Percentiles rank a stretch among this genome's conserved stretches.
These are phyloP conservation scores for Teunomyces stri DNA, from an alignment of 805 yeast species.

Conservation along the genomic window DNA sequence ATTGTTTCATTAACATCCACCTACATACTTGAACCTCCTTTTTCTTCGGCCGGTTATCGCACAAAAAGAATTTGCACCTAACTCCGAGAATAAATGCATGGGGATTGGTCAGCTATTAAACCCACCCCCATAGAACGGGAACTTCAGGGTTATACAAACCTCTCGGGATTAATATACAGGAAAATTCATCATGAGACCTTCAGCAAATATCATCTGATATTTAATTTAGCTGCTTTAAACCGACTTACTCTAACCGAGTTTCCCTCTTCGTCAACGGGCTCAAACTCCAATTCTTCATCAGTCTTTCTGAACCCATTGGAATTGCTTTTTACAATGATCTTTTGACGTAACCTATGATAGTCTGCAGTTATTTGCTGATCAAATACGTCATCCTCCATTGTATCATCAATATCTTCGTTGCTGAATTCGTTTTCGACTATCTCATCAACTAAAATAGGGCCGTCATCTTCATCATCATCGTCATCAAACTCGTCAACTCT, in stretches of 20 bases:
- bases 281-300: conserved; percentile 54
- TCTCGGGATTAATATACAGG: background rate
- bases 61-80: conserved; percentile 1
- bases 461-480: conserved; percentile 36
- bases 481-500: conserved; percentile 24
- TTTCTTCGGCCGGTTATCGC: background rate
- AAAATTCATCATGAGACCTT: background rate
- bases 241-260: conserved; percentile 60
- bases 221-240: conserved; percentile 56
- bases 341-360: conserved; percentile 55
- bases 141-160: background rate
- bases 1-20: background rate
- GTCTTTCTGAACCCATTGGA: conserved; percentile 41
- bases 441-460: conserved; percentile 39
- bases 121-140: background rate
- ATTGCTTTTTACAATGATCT: conserved; percentile 45
- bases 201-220: background rate
- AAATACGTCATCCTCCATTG: conserved; percentile 24
- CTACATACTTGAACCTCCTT: background rate
- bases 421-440: conserved; percentile 40
- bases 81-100: background rate
- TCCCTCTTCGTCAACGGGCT: conserved; percentile 66
- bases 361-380: conserved; percentile 50
- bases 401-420: conserved; percentile 12
- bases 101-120: conserved; percentile 1